Base-by-base conservation (phyloP, 1,284 basidiomycete species). In the Fomitopsis palustris region DNA sequence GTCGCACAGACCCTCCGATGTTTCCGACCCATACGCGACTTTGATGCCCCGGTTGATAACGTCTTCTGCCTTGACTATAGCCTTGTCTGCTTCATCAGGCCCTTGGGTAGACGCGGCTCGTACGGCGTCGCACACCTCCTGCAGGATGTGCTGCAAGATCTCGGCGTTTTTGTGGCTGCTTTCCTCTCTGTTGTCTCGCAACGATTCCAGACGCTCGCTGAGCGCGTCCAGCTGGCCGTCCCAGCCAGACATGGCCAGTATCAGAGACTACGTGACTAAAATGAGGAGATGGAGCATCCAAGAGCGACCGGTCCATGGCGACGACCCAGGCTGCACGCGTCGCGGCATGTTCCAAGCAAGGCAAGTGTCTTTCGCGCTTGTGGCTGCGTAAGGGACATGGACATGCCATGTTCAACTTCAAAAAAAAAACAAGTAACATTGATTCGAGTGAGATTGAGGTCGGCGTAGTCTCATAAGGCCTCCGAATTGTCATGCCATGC, bases 51-150 rank as follows among this genome's bases (percentile, higher is more conserved):
- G 23, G 49, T 61, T 65, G 42, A 63, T 27, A 17, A 65, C 9
- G 7, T 43, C 53, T 2, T 71, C 60, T 37, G 73, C 73, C 31
- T 65, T 68, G 42, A 62, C 69, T 21, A 76, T 62, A 35, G 76
- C 65, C 29, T 69, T 64, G 3, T 66, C 61, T 6, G 60, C 14
- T 1, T 57, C 57, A 1, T 29, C 21, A 6, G 39, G 5, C 17
- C 52, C 25, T 7, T 55, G 29, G 1, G 17, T 49, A 19, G 52
- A 37, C 4, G 58, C 64, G 9, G 45, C 41, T n/a, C 62, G 60
- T 6, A 58, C 54, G 14, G 63, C 37, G 7, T 33, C 27, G 55
- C 53, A 63, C 3, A 53, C 55, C 5, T 63, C 47, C 4, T 27
- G 25, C 21, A 65, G 53, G 17, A 63, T 53, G 17, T 12, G 4